Evolutionary conservation across 139 green algal species (phyloP), one percentile per base, ranked within the genome.

Genomic region (Zygnema cylindricum): DNA sequence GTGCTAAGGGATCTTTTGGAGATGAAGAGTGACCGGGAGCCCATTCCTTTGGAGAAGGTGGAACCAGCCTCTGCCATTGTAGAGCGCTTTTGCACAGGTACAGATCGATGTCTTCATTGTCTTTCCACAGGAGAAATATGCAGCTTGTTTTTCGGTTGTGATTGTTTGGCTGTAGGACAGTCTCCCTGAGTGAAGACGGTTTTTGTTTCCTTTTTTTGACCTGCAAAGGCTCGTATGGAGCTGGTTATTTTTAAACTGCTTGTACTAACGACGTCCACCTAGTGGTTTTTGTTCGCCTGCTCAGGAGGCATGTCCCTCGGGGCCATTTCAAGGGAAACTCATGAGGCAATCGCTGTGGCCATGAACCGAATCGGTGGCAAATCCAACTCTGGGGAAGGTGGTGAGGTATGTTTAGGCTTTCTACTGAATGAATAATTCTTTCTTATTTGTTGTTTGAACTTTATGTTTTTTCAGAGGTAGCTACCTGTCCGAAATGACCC

Each of bases 291-390:
- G 7, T 25, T 63, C 7, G 7, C 49, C 7, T 63, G 49, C 7
- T 7, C 81, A 87, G 97, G 97, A 57, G 97, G 97, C 90, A 99
- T 99, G 97, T 97, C 94, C 21, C 94, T 99, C 88, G 97, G 97
- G 38, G 97, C 97, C 89, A 99, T 99, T 93, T 96, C 85, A 3
- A 93, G 96, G 30, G 97, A 99, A 93, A 98, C 96, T 0, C 97
- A 99, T 93, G 97, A 99, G 94, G 97, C 95, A 39, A 99, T 99
- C 83, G 98, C 97, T 63, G 96, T 99, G 30, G 97, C 97, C 39
- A 97, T 99, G 92, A 99, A 99, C 95, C 95, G 97, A 89, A 98
- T 99, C 81, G 98, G 98, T 55, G 97, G 97, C 88, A 98, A 97
- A 94, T 96, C 93, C 81, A 98, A 98, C 95, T 95, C 85, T 23